Evolutionary conservation across 2,329 filamentous ascomycete species (phyloP).

Genomic region (Venturiaceae sp.): DNA sequence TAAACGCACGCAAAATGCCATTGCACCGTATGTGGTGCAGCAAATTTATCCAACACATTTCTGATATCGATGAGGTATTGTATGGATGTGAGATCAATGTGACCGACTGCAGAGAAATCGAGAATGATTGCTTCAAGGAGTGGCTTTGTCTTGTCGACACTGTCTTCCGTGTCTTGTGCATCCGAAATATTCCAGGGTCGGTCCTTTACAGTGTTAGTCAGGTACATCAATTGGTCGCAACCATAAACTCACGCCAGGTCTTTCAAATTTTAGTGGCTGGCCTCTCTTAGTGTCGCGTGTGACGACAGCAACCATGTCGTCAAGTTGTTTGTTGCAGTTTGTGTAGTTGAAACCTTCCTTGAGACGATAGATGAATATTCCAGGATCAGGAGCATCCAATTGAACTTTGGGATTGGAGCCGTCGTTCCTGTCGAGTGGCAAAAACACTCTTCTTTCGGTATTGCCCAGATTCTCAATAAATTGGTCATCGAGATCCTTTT

Average conservation of each 20-base stretch:
- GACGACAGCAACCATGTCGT: constrained; percentile 61
- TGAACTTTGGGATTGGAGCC: constrained; percentile 73
- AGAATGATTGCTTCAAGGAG: constrained; percentile 44
- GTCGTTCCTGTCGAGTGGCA: constrained; percentile 70
- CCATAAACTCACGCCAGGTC: constrained; percentile 2
- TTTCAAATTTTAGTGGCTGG: not conserved
- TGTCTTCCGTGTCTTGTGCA: constrained; percentile 39
- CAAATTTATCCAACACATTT: constrained; percentile 43
- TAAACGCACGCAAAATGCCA: constrained; percentile 41
- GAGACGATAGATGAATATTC: constrained; percentile 91
- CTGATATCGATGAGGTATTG: constrained; percentile 46
- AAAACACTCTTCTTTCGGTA: constrained; percentile 61
- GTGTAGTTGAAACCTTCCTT: constrained; percentile 90
- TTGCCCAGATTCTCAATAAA: constrained; percentile 50
- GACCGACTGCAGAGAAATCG: constrained; percentile 46
- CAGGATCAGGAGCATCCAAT: constrained; percentile 67
- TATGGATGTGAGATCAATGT: constrained; percentile 46
- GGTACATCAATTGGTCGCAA: not conserved
- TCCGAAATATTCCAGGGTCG: constrained; percentile 51
- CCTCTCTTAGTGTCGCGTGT: constrained; percentile 34
- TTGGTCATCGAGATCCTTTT: constrained; percentile 20
- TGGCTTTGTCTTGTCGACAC: constrained; percentile 24
- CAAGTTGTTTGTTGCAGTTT: constrained; percentile 76
- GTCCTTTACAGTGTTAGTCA: constrained; percentile 21
- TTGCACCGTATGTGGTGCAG: constrained; percentile 26